Evolutionary conservation across 352 stramenopile species (phyloP), one percentile per base, ranked within the genome.

Genomic region (Globisporangium recalcitrans): DNA sequence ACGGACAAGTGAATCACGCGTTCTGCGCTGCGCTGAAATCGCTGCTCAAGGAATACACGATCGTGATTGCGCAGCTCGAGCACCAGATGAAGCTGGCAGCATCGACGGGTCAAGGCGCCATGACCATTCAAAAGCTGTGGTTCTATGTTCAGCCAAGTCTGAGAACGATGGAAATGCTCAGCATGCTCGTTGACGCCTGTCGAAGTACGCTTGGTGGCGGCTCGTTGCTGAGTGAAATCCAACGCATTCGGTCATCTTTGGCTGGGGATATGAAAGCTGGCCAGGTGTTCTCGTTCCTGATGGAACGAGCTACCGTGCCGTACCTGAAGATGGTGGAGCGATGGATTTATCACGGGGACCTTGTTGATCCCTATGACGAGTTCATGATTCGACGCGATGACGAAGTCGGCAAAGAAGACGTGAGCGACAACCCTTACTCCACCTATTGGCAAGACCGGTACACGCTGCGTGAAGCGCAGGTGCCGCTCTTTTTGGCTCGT

Each of bases 1-100:
- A 96, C 64, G 96, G 96, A 0, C 83, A 93, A 73, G 90, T 98
- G 11, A 97, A 91, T 40, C 96, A 98, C 71, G 91, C 94, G 9
- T 88, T 99, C 53, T 97, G 90, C 44, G 95, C 95, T 31, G 90
- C 88, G 11, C 72, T 98, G 10, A 97, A 97, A 63, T 72, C 80
- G 6, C 70, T 98, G 14, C 55, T 98, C 36, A 90, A 96, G 62
- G 93, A 99, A 64, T 98, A 98, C 73, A 87, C 90, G 46, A 86
- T 92, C 38, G 95, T 98, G 69, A 82, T 98, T 31, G 82, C 81
- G 1, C 89, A 97, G 58, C 67, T 98, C 7, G 93, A 98, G 67
- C 75, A 88, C 34, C 80, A 88, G 58, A 75, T 87, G 69, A 82
- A 85, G 42, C 62, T 52, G 32, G 10, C 55, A 16, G 53, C 71